Percentiles rank a stretch among this genome's conserved stretches.
Evolutionary conservation across 306 rosid species (phyloP).

Genomic region (Vigna unguiculata): DNA sequence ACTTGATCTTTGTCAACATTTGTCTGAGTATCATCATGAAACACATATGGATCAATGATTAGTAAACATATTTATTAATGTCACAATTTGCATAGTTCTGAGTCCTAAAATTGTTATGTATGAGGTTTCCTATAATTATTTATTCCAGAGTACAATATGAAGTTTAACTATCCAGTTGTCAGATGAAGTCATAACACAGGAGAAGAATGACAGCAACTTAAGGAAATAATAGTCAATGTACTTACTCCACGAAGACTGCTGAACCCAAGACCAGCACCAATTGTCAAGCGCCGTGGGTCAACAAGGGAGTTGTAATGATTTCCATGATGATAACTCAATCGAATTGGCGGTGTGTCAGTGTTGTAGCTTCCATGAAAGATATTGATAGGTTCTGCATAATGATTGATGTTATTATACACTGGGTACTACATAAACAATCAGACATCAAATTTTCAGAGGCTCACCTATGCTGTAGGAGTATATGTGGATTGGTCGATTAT

Average conservation of each 20-base stretch:
- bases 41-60: slow-evolving; percentile 34
- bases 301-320: slow-evolving; percentile 97
- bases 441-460: slow-evolving; percentile 18
- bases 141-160: neutral
- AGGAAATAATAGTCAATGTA: slow-evolving; percentile 25
- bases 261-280: slow-evolving; percentile 97
- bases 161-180: neutral
- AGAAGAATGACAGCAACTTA: slow-evolving; percentile 7
- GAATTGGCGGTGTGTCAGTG: slow-evolving; percentile 91
- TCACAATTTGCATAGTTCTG: slow-evolving; percentile 3
- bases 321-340: slow-evolving; percentile 91
- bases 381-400: slow-evolving; percentile 87
- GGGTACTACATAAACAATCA: slow-evolving; percentile 20
- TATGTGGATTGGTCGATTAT: slow-evolving; percentile 94
- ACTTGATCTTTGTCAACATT: slow-evolving; percentile 90
- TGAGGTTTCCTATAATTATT: slow-evolving; percentile 10
- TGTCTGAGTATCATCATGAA: slow-evolving; percentile 61
- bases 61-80: slow-evolving; percentile 21
- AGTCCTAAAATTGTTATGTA: neutral
- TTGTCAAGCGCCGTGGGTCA: slow-evolving; percentile 82
- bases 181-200: neutral
- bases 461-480: slow-evolving; percentile 82
- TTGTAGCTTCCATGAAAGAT: slow-evolving; percentile 84
- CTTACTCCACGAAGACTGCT: slow-evolving; percentile 84
- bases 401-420: slow-evolving; percentile 43